phyloP scores from a whole-genome alignment of 768 basidiomycete genomes.

The Kwoniella europaea region DNA sequence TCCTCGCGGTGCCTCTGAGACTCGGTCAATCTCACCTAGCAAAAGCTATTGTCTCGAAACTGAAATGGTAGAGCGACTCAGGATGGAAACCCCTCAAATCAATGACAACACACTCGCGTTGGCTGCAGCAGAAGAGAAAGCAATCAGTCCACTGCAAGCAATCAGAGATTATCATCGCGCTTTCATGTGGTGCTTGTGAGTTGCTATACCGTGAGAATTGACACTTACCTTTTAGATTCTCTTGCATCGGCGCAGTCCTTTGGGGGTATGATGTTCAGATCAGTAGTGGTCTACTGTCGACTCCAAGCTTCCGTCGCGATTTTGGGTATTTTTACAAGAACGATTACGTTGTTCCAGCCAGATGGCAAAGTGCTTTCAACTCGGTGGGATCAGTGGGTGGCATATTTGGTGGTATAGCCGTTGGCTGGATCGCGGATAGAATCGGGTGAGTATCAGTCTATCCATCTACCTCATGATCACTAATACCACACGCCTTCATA shows the following conservation, averaged over 20 bases:
- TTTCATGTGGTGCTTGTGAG: constrained; percentile 23
- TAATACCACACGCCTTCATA: neutral
- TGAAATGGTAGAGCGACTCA: constrained; percentile 1
- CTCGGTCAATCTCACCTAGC: neutral
- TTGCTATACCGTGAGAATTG: neutral
- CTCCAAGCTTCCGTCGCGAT: constrained; percentile 28
- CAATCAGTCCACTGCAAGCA: constrained; percentile 19
- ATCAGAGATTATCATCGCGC: constrained; percentile 22
- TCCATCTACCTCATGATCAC: neutral
- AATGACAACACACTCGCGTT: constrained; percentile 13
- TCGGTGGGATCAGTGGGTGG: constrained; percentile 27
- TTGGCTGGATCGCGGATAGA: constrained; percentile 24
- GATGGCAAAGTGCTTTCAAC: constrained; percentile 32
- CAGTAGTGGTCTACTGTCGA: constrained; percentile 26
- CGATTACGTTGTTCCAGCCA: constrained; percentile 21
- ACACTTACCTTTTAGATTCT: constrained; percentile 8
- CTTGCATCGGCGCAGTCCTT: constrained; percentile 25
- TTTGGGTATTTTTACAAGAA: constrained; percentile 24
- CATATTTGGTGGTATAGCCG: constrained; percentile 21
- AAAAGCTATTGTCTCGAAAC: neutral
- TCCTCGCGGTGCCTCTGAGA: neutral
- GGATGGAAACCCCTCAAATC: neutral
- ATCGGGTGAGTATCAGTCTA: constrained; percentile 20
- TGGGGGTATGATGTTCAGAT: constrained; percentile 36
- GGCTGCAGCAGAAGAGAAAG: constrained; percentile 21